Evolutionary conservation across 1,139 yeast genomes (phyloP).

Genomic region (Taphrina communis): DNA sequence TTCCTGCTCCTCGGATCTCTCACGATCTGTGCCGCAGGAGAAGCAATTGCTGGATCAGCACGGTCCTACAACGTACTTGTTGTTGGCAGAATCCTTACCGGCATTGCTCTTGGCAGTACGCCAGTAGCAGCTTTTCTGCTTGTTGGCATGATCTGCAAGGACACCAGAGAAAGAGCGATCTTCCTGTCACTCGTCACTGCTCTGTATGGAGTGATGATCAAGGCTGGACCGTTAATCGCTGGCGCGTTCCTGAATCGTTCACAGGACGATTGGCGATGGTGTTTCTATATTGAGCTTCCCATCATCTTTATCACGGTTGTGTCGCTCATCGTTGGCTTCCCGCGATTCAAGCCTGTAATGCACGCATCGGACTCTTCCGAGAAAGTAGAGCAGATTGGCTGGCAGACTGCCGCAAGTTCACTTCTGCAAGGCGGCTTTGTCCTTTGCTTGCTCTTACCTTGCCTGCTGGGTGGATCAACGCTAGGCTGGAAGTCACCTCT

Average conservation of each 20-base stretch:
- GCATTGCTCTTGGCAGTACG: conserved; percentile 10
- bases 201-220: conserved; percentile 35
- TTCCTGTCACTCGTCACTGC: conserved; percentile 24
- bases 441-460: conserved; percentile 1
- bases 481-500: conserved; percentile 9
- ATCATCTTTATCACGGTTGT: neutral
- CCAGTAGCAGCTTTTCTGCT: conserved; percentile 15
- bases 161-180: conserved; percentile 15
- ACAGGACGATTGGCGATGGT: conserved; percentile 15
- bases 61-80: conserved; percentile 12
- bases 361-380: neutral
- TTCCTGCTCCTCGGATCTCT: conserved; percentile 14
- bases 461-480: conserved; percentile 16
- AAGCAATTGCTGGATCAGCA: conserved; percentile 15
- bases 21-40: conserved; percentile 2
- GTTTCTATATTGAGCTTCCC: conserved; percentile 20
- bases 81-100: conserved; percentile 20
- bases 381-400: neutral
- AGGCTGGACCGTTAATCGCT: conserved; percentile 24
- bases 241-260: conserved; percentile 23
- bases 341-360: conserved; percentile 9
- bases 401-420: neutral
- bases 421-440: conserved; percentile 4
- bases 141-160: conserved; percentile 20
- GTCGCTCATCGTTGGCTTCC: neutral